These are phyloP conservation scores for Xylaria nigripes DNA, from an alignment of 495 filamentous ascomycete species.

Conservation along the genomic window DNA sequence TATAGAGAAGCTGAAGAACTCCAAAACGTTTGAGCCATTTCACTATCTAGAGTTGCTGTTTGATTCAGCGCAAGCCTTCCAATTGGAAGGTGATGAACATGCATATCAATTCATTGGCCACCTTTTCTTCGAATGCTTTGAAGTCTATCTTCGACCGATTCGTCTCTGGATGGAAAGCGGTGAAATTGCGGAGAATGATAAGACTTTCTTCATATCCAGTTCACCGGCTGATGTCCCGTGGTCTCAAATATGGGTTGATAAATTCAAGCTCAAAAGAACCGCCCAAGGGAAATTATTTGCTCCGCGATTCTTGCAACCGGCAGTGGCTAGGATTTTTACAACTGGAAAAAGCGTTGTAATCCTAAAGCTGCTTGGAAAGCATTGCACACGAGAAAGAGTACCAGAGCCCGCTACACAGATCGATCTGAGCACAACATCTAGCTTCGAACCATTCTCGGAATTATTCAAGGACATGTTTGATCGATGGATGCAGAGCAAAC, in stretches of 20 bases:
- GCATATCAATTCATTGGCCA: slow-evolving; percentile 53
- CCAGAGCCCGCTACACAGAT: slow-evolving; percentile 28
- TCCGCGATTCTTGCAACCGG: slow-evolving; percentile 64
- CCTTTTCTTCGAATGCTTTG: slow-evolving; percentile 76
- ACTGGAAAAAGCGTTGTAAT: slow-evolving; percentile 85
- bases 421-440: slow-evolving; percentile 49
- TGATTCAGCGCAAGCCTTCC: slow-evolving; percentile 55
- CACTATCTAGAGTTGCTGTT: slow-evolving; percentile 67
- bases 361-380: slow-evolving; percentile 53
- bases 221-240: slow-evolving; percentile 49
- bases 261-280: slow-evolving; percentile 55
- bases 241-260: slow-evolving; percentile 64
- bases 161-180: slow-evolving; percentile 81
- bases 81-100: slow-evolving; percentile 55
- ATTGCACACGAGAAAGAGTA: slow-evolving; percentile 17
- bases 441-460: slow-evolving; percentile 64
- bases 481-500: slow-evolving; percentile 61
- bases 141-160: slow-evolving; percentile 73
- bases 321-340: slow-evolving; percentile 64
- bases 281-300: slow-evolving; percentile 50
- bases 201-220: slow-evolving; percentile 66
- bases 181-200: slow-evolving; percentile 51
- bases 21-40: slow-evolving; percentile 39
- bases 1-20: slow-evolving; percentile 32
- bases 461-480: slow-evolving; percentile 63